Conservation (phyloP, 1,284 basidiomycete genomes). For the Apiotrichum porosum region DNA sequence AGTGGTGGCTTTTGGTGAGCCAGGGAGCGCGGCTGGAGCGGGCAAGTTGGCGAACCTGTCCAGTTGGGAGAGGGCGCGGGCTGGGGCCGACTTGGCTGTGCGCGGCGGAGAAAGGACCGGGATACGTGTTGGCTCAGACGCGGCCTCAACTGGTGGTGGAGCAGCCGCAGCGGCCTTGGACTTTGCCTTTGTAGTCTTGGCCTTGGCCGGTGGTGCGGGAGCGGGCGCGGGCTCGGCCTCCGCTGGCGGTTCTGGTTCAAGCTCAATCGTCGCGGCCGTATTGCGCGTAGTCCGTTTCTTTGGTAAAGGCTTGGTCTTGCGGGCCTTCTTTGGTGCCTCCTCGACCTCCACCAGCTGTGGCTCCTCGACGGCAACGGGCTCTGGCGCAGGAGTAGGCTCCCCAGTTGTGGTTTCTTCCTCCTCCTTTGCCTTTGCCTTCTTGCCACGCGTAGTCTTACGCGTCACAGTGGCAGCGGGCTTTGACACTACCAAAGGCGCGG, state of each 20-base stretch:
- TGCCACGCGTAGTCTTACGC: not conserved
- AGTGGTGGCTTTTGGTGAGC: too few relatives aligned
- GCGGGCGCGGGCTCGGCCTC: not conserved
- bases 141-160: slow-evolving; percentile 3
- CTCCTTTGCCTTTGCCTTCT: not conserved
- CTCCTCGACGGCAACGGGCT: not conserved
- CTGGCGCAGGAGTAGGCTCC: slow-evolving; percentile 2
- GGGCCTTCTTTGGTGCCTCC: not conserved
- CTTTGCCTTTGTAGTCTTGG: not conserved
- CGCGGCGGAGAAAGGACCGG: not conserved
- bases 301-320: slow-evolving; percentile 16
- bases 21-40: slow-evolving; percentile 10
- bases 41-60: slow-evolving; percentile 35
- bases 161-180: slow-evolving; percentile 1
- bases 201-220: not conserved
- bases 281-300: slow-evolving; percentile 3
- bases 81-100: slow-evolving; percentile 1
- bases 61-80: slow-evolving; percentile 19
- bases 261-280: not conserved
- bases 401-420: not conserved
- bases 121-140: not conserved
- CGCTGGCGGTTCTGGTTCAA: not conserved
- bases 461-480: too few relatives aligned
- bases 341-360: not conserved
- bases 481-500: too few relatives aligned